Evolutionary conservation across 805 yeast species (phyloP), one percentile per base, ranked within the genome.

Genomic region (Yarrowia deformans): DNA sequence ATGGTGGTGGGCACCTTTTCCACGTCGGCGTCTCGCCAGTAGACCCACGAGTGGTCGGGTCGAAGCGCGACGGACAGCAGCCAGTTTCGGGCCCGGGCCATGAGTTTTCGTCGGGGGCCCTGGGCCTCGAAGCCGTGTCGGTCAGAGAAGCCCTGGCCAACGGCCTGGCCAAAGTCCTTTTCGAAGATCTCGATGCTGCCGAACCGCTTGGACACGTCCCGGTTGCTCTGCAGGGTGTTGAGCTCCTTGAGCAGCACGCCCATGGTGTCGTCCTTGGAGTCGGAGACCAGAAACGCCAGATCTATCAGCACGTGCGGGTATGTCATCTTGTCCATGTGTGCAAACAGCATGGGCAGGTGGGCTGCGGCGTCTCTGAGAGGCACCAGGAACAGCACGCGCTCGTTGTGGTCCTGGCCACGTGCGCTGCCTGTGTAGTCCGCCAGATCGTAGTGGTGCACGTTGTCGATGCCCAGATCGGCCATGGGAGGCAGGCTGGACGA

Each of bases 21-120:
- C n/a, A 94, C 97, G 78, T 94, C 98, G 13, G 96, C 97, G 81
- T 94, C 98, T 79, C 99, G 84, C 99, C 99, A 94, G 78, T 94
- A 93, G 12, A 94, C 98, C 90, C 94, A 93, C 3, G 97, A 89
- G 77, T 94, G 99, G 78, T 94, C 89, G 0, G 99, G 98, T 78
- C 90, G 90, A 56, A 94, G 78, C 1, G 98, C 96, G 8, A 90
- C 95, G 0, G 94, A 82, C 76, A 93, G 86, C 52, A 94, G 81
- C 99, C 98, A 94, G 79, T 94, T 94, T 78, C 99, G 84, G 8
- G 98, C 98, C 69, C 94, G 84, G 1, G 97, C 98, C 99, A 94
- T 94, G 73, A 92, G 83, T 78, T 94, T 95, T 76, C 99, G 84
- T 78, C 99, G 84, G 45, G 97, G 97, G 2, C 98, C 99, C 78